Percentiles rank a stretch among this genome's conserved stretches.
phyloP scores from a whole-genome alignment of 768 basidiomycete species.

The Kwoniella dendrophila region DNA sequence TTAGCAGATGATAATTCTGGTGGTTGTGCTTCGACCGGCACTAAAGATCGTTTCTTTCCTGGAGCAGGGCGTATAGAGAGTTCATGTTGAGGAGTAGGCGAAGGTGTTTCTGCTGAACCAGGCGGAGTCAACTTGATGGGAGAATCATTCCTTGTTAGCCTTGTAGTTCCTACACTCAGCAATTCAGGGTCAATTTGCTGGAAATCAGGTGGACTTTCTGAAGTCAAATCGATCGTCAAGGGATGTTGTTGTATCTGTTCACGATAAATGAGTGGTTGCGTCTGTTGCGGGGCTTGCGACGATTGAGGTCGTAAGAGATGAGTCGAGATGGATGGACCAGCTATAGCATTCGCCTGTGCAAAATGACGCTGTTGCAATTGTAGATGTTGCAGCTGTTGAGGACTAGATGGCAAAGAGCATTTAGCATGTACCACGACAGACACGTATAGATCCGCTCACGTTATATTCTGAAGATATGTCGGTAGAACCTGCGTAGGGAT shows the following conservation, averaged over 20 bases:
- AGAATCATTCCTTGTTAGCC: too few relatives aligned
- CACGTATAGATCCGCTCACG: too few relatives aligned
- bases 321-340: background rate
- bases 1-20: background rate
- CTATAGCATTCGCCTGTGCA: background rate
- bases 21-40: constrained; percentile 3
- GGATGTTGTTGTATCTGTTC: background rate
- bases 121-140: constrained; percentile 5
- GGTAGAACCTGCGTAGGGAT: too few relatives aligned
- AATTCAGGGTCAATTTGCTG: background rate
- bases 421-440: too few relatives aligned
- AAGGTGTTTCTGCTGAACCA: constrained; percentile 2
- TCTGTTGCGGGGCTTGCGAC: background rate
- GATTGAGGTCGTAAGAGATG: background rate
- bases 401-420: too few relatives aligned
- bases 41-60: constrained; percentile 10
- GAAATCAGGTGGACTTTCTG: background rate
- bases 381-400: background rate
- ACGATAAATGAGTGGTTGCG: background rate
- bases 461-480: too few relatives aligned
- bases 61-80: constrained; percentile 9
- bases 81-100: background rate
- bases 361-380: background rate
- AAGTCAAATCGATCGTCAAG: background rate
- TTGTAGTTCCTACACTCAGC: too few relatives aligned